Conservation (phyloP, 192 early-diverging fungal species). For the Gamsiella multidivaricata region DNA sequence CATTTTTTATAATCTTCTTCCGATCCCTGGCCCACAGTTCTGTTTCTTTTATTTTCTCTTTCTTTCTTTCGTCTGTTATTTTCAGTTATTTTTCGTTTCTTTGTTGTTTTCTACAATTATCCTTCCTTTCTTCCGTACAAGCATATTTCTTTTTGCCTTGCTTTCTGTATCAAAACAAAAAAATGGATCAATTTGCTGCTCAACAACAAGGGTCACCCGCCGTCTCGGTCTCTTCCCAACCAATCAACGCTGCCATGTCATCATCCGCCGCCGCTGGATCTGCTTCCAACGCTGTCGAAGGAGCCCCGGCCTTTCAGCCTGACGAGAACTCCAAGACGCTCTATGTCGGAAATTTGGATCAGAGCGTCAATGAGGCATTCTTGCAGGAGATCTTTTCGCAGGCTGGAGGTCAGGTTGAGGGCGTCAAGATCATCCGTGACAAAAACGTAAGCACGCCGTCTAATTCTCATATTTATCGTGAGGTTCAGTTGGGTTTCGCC, state of each 20-base stretch:
- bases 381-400: constrained; percentile 82
- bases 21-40: not conserved
- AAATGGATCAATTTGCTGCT: constrained; percentile 45
- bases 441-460: constrained; percentile 63
- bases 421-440: constrained; percentile 86
- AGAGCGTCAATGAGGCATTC: constrained; percentile 75
- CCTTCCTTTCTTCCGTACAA: constrained; percentile 7
- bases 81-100: constrained; percentile 35
- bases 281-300: not conserved
- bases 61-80: constrained; percentile 17
- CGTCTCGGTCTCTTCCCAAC: constrained; percentile 20
- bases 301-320: constrained; percentile 52
- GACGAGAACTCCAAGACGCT: constrained; percentile 68
- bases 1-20: not conserved
- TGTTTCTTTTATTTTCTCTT: not conserved
- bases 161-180: constrained; percentile 7
- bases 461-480: no score
- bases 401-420: constrained; percentile 67
- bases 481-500: no score
- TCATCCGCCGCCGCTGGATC: not conserved
- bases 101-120: not conserved
- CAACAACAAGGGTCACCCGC: constrained; percentile 36
- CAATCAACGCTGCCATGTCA: not conserved
- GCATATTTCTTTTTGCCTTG: constrained; percentile 16
- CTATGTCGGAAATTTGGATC: constrained; percentile 91